Percentiles rank a stretch among this genome's conserved stretches.
Conservation (phyloP, 805 yeast genomes). For the Spathaspora passalidarum region DNA sequence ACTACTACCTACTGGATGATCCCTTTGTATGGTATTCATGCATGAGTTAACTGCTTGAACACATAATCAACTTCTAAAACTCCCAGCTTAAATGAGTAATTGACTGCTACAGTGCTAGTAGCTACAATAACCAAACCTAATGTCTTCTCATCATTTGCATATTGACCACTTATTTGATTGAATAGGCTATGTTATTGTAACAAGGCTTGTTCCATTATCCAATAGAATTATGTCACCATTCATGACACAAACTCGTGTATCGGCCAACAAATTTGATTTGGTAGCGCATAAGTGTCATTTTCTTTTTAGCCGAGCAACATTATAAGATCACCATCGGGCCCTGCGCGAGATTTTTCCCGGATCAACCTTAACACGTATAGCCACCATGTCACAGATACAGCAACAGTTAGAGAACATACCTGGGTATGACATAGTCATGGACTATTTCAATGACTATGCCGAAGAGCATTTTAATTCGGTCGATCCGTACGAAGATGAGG, state of each 20-base stretch:
- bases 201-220: too few relatives aligned
- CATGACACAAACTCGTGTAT: not conserved
- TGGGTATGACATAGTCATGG: slow-evolving; percentile 55
- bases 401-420: slow-evolving; percentile 43
- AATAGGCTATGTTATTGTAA: too few relatives aligned
- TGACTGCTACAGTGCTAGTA: too few relatives aligned
- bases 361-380: not conserved
- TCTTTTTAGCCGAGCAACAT: not conserved
- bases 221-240: too few relatives aligned
- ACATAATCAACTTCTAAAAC: too few relatives aligned
- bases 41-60: too few relatives aligned
- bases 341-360: not conserved
- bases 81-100: too few relatives aligned
- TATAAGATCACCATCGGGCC: not conserved
- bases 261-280: not conserved
- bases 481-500: slow-evolving; percentile 63
- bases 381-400: slow-evolving; percentile 20
- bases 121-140: too few relatives aligned
- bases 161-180: too few relatives aligned
- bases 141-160: too few relatives aligned
- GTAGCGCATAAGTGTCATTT: not conserved
- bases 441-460: slow-evolving; percentile 62
- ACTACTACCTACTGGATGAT: too few relatives aligned
- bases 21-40: too few relatives aligned
- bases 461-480: slow-evolving; percentile 61